Base-by-base conservation (phyloP, 805 yeast genomes). In the Lipomyces anomalus region DNA sequence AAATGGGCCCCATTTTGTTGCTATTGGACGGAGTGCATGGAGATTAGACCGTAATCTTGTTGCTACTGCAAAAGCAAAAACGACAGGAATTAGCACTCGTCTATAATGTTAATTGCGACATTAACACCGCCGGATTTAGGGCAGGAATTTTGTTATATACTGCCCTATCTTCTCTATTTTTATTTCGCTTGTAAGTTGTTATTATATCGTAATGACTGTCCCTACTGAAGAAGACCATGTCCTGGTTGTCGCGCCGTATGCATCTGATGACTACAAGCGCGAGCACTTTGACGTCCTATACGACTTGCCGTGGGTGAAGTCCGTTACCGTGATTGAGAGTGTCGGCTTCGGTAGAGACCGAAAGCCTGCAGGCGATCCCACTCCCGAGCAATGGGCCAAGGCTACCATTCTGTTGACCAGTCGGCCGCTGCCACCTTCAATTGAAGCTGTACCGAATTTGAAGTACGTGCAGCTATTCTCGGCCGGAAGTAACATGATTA, bases 401-500 rank as follows among this genome's bases (percentile, higher is more conserved):
- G 28, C 40, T n/a, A 50, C 55, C 35, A 40, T 50, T 7, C 29
- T 50, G 4, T 1, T 50, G 13, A 40, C 53, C 17, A 43, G 43
- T 18, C n/a, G 21, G 9, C 28, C 26, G 2, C 41, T 53, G 11
- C 56, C 57, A 3, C 56, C 56, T 4, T 35, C 43, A 9, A 26
- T 29, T n/a, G 56, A 42, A 13, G 48, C 45, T 7, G 57, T 49
- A 20, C 57, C 57, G 23, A 44, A 54, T 18, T 42, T 54, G 35
- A 50, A 53, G 26, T 43, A 40, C 24, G 41, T 54, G 36, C 58
- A 54, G 35, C 40, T 52, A 29, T 47, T 39, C 36, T 48, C 57
- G 9, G 57, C 58, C 6, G 58, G 58, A 9, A 38, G 43, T 17
- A 56, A 54, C 26, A 42, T 42, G 38, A 28, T 52, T n/a, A 43